phyloP scores from a whole-genome alignment of 2,329 filamentous ascomycete species.

The Clonostachys rhizophaga region DNA sequence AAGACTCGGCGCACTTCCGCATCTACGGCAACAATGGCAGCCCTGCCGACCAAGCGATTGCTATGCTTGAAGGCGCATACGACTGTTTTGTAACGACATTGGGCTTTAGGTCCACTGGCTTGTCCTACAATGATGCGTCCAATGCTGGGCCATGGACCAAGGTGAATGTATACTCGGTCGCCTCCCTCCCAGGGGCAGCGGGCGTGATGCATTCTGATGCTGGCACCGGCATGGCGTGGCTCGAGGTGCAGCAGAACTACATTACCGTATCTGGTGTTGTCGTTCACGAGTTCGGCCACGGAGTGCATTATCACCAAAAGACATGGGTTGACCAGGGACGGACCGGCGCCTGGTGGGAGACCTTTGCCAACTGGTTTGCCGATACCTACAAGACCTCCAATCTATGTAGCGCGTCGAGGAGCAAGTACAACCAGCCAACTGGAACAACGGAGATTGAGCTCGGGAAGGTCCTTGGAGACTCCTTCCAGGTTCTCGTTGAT shows the following conservation, averaged over 20 bases:
- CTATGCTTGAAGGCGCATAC: conserved; percentile 39
- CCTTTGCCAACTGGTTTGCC: conserved; percentile 42
- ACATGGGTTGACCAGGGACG: conserved; percentile 36
- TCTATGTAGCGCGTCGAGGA: conserved; percentile 32
- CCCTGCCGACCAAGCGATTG: conserved; percentile 18
- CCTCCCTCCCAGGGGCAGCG: conserved; percentile 26
- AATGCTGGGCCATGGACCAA: conserved; percentile 36
- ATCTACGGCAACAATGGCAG: conserved; percentile 19
- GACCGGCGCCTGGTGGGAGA: conserved; percentile 47
- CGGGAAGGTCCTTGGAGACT: conserved; percentile 38
- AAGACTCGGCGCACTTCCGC: conserved; percentile 32
- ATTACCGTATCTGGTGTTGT: conserved; percentile 31
- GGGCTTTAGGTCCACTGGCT: conserved; percentile 30
- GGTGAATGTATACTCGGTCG: conserved; percentile 38
- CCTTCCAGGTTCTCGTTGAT: conserved; percentile 42
- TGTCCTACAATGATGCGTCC: conserved; percentile 23
- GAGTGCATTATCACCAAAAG: conserved; percentile 35
- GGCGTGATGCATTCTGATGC: conserved; percentile 35
- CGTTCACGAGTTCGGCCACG: conserved; percentile 45
- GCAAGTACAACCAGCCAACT: conserved; percentile 21
- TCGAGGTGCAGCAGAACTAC: conserved; percentile 34
- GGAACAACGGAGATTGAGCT: conserved; percentile 33
- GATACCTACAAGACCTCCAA: conserved; percentile 41
- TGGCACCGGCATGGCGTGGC: conserved; percentile 29
- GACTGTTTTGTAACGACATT: conserved; percentile 30